A percentile compares a stretch with the other conserved stretches of the same genome.
phyloP scores from a whole-genome alignment of 31 red algal genomes.

The Endocladia muricata region DNA sequence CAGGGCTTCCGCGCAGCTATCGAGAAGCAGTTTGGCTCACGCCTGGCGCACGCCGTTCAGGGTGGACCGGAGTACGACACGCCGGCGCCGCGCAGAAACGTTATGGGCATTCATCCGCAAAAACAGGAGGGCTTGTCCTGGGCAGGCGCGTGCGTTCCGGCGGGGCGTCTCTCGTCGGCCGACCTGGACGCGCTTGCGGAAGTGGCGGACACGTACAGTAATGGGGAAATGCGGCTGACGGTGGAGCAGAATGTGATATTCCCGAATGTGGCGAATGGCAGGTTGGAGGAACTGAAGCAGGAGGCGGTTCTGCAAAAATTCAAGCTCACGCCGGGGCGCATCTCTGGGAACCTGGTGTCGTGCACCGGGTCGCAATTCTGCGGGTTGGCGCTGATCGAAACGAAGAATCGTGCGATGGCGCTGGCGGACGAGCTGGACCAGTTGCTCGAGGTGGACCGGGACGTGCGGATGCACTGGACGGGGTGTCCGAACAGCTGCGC shows the following conservation, averaged over 20 bases:
- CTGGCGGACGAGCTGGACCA: constrained; percentile 74
- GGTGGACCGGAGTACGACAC: constrained; percentile 46
- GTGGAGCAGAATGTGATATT: constrained; percentile 89
- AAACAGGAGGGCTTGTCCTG: constrained; percentile 76
- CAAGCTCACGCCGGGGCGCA: constrained; percentile 30
- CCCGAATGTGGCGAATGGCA: constrained; percentile 75
- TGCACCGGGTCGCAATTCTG: constrained; percentile 93
- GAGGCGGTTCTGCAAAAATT: constrained; percentile 64
- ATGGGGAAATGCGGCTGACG: constrained; percentile 79
- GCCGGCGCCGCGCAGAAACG: constrained; percentile 48
- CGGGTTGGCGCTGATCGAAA: constrained; percentile 79
- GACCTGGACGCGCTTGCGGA: constrained; percentile 60
- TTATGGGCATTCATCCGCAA: constrained; percentile 81
- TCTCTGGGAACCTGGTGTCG: constrained; percentile 66
- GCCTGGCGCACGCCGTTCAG: constrained; percentile 36
- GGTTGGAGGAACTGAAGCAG: constrained; percentile 34
- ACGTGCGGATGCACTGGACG: constrained; percentile 90
- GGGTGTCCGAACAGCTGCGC: constrained; percentile 92
- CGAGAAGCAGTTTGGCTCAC: constrained; percentile 26
- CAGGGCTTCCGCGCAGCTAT: constrained; percentile 56
- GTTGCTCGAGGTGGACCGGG: constrained; percentile 47
- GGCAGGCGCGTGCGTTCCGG: constrained; percentile 75
- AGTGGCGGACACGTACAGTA: constrained; percentile 75
- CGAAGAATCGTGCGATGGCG: constrained; percentile 84
- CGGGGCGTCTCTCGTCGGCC: constrained; percentile 44